Evolutionary conservation across 495 filamentous ascomycete genomes (phyloP), one percentile per base, ranked within the genome.

Genomic region (Aspergillus panamensis): DNA sequence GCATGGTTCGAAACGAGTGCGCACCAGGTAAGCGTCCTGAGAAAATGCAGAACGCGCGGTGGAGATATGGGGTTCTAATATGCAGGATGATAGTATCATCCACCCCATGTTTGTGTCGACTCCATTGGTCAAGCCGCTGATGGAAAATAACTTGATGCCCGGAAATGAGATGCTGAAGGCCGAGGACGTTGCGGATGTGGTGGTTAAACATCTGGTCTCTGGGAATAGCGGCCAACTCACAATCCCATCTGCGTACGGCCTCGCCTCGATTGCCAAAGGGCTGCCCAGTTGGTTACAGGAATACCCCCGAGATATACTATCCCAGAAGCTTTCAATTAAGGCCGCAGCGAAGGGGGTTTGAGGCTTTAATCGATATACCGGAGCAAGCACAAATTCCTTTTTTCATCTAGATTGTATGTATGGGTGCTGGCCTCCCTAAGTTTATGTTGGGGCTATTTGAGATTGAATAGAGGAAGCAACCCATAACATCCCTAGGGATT

Each of bases 41-140:
- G 5, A 5, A 25, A 2, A 2, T 25, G 2, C 25, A 25, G 25
- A 25, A 25, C 25, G 45, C 8, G 16, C 31, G 17, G 31, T 30
- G 9, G 13, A 12, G 0, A 40, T 16, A 20, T 25, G 25, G 25
- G 25, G 5, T 2, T 25, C 25, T 25, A 25, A 25, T 5, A 25
- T 25, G 2, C 25, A n/a, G n/a, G 25, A 25, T 25, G 10, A 20
- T 20, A 77, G 75, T 58, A 57, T 77, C 7, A 58, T 77, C 40
- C 76, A 78, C 52, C 76, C 75, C 0, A 53, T 71, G 48, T 79
- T 73, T 71, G 76, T 77, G 12, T 69, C 69, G 8, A 79, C 76
- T 0, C 69, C 72, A 8, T 69, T 79, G 68, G 77, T 72, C 58
- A 64, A 71, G 59, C 44, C 67, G 9, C 53, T 76, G 17, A 71